phyloP scores from a whole-genome alignment of 2,329 filamentous ascomycete genomes.

The Diaporthe australafricana region DNA sequence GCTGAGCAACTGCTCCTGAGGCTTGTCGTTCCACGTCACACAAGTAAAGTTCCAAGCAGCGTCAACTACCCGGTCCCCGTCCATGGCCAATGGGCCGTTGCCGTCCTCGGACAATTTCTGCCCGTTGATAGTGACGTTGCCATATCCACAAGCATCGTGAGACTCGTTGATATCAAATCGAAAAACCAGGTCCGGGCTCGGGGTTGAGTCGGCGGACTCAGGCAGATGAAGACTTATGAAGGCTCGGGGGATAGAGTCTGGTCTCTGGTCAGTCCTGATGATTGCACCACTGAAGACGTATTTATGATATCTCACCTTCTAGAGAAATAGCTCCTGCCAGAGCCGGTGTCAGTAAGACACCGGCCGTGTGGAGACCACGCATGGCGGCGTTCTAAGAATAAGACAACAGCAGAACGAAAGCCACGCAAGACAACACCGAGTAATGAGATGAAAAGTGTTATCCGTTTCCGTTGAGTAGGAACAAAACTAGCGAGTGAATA shows the following conservation, averaged over 20 bases:
- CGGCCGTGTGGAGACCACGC: constrained; percentile 49
- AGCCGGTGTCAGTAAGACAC: constrained; percentile 50
- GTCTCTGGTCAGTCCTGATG: background rate
- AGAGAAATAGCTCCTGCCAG: constrained; percentile 47
- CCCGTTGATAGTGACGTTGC: constrained; percentile 60
- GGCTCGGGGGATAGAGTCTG: constrained; percentile 41
- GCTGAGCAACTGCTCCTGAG: constrained; percentile 57
- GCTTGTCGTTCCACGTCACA: constrained; percentile 51
- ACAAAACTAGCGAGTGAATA: constrained; percentile 15
- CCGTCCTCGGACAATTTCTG: constrained; percentile 56
- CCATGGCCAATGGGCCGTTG: constrained; percentile 54
- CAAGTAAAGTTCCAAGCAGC: constrained; percentile 63
- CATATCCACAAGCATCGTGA: constrained; percentile 57
- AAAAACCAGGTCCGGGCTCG: constrained; percentile 42
- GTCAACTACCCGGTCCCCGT: constrained; percentile 51
- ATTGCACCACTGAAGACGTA: background rate
- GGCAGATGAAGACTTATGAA: constrained; percentile 43
- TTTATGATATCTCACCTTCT: constrained; percentile 5
- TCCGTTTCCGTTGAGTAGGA: background rate
- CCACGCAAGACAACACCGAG: background rate
- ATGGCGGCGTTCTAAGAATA: constrained; percentile 40
- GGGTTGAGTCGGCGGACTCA: constrained; percentile 21
- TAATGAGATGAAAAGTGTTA: background rate
- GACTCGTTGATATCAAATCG: constrained; percentile 59
- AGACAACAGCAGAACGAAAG: constrained; percentile 15